Percentiles rank a stretch among this genome's conserved stretches.
phyloP scores from a whole-genome alignment of 176 grass and related monocot genomes.

The Themeda triandra region DNA sequence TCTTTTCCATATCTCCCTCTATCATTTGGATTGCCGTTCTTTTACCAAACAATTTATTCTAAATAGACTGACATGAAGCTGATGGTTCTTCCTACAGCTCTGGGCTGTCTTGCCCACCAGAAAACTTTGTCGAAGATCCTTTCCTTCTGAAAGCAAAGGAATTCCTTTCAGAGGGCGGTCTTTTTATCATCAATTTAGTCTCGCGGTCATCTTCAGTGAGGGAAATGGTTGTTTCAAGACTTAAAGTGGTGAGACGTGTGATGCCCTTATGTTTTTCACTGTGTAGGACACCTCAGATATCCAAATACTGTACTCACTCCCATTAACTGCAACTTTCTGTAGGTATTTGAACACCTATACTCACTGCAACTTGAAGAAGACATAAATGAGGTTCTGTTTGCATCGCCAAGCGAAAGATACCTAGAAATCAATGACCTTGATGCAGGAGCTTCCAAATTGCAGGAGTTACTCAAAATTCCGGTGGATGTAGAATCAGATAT shows the following conservation, averaged over 20 bases:
- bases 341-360: slow-evolving; percentile 72
- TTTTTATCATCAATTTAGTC: slow-evolving; percentile 88
- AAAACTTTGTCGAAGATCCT: slow-evolving; percentile 78
- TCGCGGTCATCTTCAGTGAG: slow-evolving; percentile 60
- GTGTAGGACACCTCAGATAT: neutral
- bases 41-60: slow-evolving; percentile 8
- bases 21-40: neutral
- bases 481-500: slow-evolving; percentile 53
- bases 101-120: slow-evolving; percentile 77
- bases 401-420: slow-evolving; percentile 38
- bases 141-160: slow-evolving; percentile 62
- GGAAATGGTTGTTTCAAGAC: slow-evolving; percentile 56
- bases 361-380: slow-evolving; percentile 90
- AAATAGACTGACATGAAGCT: slow-evolving; percentile 5
- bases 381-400: slow-evolving; percentile 86
- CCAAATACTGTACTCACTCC: neutral
- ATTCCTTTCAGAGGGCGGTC: slow-evolving; percentile 63
- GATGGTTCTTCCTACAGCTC: slow-evolving; percentile 47
- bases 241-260: slow-evolving; percentile 58
- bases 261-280: neutral
- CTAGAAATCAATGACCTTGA: slow-evolving; percentile 32
- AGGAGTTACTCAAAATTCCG: slow-evolving; percentile 55
- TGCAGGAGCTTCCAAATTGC: slow-evolving; percentile 37
- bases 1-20: neutral
- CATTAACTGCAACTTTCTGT: neutral